Conservation (phyloP, 176 grass and related monocot genomes). For the Saccharum spontaneum region DNA sequence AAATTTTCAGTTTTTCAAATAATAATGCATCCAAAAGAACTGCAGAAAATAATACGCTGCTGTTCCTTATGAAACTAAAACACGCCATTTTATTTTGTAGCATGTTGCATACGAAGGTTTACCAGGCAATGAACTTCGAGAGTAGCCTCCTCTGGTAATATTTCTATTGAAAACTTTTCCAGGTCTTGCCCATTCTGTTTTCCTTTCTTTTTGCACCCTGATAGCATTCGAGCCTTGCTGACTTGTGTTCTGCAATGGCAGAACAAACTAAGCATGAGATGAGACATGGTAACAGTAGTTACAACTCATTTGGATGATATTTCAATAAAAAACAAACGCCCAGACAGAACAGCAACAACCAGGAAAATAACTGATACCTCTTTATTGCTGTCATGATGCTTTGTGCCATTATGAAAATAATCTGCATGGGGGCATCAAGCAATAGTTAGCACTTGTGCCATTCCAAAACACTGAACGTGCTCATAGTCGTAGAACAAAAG, state of each 20-base stretch:
- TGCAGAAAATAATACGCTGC: not conserved
- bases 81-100: not conserved
- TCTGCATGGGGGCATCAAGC: conserved; percentile 3
- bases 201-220: conserved; percentile 27
- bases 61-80: conserved; percentile 11
- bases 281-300: not conserved
- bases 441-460: not conserved
- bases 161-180: conserved; percentile 38
- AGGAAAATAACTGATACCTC: conserved; percentile 1
- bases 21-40: conserved; percentile 1
- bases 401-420: conserved; percentile 3
- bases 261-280: conserved; percentile 30
- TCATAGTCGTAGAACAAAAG: not conserved
- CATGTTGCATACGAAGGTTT: conserved; percentile 3
- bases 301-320: not conserved
- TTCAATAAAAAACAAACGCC: not conserved
- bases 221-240: conserved; percentile 29
- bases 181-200: conserved; percentile 38
- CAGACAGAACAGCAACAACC: conserved; percentile 13
- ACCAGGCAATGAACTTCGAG: conserved; percentile 47
- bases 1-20: no score
- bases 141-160: conserved; percentile 38
- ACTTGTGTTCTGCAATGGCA: conserved; percentile 30
- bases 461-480: not conserved
- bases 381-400: conserved; percentile 22